Evolutionary conservation across 805 yeast species (phyloP), one percentile per base, ranked within the genome.

Genomic region (Myxozyma sirexii): DNA sequence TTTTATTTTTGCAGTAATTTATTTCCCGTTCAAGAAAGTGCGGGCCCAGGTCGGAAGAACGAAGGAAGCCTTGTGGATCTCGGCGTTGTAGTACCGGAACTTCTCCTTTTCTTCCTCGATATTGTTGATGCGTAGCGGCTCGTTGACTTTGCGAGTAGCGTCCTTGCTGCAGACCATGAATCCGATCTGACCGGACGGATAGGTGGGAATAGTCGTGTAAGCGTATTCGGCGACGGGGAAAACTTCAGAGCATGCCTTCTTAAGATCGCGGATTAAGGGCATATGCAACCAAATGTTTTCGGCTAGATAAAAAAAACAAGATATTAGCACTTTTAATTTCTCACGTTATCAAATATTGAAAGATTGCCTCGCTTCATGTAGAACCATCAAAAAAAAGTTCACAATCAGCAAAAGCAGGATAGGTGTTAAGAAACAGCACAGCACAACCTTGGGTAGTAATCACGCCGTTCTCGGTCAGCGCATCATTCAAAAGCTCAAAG

Each of bases 121-220:
- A 54, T 83, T 73, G 74, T 88, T 76, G 33, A 80, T 77, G 75
- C 97, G 84, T 63, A 82, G 66, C 50, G 98, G 97, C 66, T 75
- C 79, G 69, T 76, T 80, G 59, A 93, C 87, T 64, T 86, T 79
- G 51, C 86, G 84, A 26, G 75, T 68, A 15, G 82, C 72, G 71
- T 88, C 87, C 79, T 91, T 93, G 64, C 87, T 82, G 75, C 97
- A 92, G 62, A 93, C 92, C 97, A 93, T 90, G 78, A 94, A 90
- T n/a, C 98, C 99, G 71, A 93, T 87, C 75, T 91, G 96, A 66
- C 99, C 99, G 19, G 97, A 86, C 65, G 99, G 97, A 72, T 93
- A 93, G 60, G 98, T 92, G 72, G 99, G 99, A 68, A 92, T 90
- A 72, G 94, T 84, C 60, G 96, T 87, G 79, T 89, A 88, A 35